phyloP scores from a whole-genome alignment of 78 protist genomes.

The Protostelium mycophagum region DNA sequence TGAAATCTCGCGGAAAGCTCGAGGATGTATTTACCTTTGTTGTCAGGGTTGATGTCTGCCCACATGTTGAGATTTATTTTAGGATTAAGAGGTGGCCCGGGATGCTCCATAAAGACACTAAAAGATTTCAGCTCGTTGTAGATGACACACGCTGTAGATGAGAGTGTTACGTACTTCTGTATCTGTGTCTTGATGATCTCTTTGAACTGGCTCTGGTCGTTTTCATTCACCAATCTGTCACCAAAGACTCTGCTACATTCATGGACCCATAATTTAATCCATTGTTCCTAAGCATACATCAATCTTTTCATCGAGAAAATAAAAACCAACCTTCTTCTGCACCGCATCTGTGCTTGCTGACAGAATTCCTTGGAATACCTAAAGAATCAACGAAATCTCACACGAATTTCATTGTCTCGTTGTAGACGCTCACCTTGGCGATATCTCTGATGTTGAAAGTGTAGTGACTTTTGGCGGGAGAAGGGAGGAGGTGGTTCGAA shows the following conservation, averaged over 20 bases:
- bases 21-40: too few relatives aligned
- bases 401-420: too few relatives aligned
- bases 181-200: constrained; percentile 38
- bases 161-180: neutral
- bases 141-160: constrained; percentile 10
- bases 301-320: neutral
- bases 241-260: constrained; percentile 95
- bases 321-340: constrained; percentile 4
- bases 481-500: constrained; percentile 66
- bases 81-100: constrained; percentile 9
- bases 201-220: constrained; percentile 84
- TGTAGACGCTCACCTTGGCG: too few relatives aligned
- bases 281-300: constrained; percentile 29
- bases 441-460: constrained; percentile 94
- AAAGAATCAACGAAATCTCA: too few relatives aligned
- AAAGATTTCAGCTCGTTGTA: neutral
- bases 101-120: constrained; percentile 46
- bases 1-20: too few relatives aligned
- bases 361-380: constrained; percentile 77
- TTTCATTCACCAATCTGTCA: constrained; percentile 88
- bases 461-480: constrained; percentile 89
- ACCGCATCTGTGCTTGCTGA: constrained; percentile 1
- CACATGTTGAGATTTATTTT: neutral
- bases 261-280: constrained; percentile 90
- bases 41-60: neutral